Evolutionary conservation across 164 flowering plant species (phyloP), one percentile per base, ranked within the genome.

Genomic region (Liquidambar formosana): DNA sequence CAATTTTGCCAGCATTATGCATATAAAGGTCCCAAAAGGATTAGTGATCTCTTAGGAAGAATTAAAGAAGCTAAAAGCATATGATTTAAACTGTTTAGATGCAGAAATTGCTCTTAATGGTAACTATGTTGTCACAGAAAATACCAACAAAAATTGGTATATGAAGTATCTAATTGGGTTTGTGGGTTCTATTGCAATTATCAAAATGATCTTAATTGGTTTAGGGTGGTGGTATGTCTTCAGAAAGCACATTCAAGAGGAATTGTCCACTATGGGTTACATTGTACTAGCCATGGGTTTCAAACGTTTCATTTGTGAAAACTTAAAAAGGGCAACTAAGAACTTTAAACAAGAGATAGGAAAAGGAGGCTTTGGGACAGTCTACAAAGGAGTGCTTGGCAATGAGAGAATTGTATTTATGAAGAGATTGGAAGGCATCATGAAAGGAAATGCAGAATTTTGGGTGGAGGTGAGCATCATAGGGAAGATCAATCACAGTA

Each of bases 211-310:
- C 13, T 57, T 11, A 28, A 57, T 57, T 23, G 13, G 28, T 23
- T 57, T 57, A 57, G 60, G 28, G 4, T 57, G 60, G 60, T 57
- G 60, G 60, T 57, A 10, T 57, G 27, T 57, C 9, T 57, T 57
- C 60, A 22, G 60, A 57, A 57, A 57, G 27, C 60, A 25, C 13
- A 25, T 25, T 57, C 33, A 25, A 9, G 60, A 57, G 27, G 60
- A 57, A 57, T 0, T 57, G 33, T 14, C 9, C 15, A 57, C 21
- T 25, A 22, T 57, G 60, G 60, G 60, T 22, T 57, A 57, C 33
- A 57, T 57, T 9, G 33, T 57, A 3, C 60, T 57, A 25, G 60
- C 60, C 33, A 57, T 57, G 60, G 60, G 33, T 33, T 57, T 57
- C 33, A 57, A 57, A 15, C 60, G 41, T 2, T 33, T 33, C 41